Evolutionary conservation across 305 asterid species (phyloP), one percentile per base, ranked within the genome.

Genomic region (Monarda citriodora): DNA sequence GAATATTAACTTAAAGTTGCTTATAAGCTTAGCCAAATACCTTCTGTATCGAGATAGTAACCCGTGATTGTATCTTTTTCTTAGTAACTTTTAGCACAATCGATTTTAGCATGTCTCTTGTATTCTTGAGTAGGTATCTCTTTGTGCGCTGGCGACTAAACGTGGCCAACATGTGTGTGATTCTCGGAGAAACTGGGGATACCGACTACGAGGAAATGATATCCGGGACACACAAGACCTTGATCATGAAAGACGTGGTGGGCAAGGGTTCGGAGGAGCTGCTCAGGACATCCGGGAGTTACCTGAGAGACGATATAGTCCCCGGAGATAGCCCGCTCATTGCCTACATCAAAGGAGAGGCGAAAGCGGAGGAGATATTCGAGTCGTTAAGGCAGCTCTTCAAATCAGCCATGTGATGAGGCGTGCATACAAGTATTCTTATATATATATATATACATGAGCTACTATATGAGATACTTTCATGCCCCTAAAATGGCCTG

Each of bases 161-260:
- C 15, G 90, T 91, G 55, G 82, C 91, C 7, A 86, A 84, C 46
- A 84, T 88, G 96, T 79, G 67, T n/a, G 96, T 91, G 52, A 66
- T 91, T 64, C 84, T 88, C 7, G 98, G 98, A 26, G 96, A 91
- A 67, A 86, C 95, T 3, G 96, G 96, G 46, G 98, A 91, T 76
- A 80, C 96, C 0, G 98, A 91, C 69, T 84, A 86, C 15, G 95
- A 91, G 61, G 96, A 91, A 63, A 72, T 88, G 73, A 82, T 91
- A 20, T 63, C 89, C 0, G 96, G 98, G 57, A 74, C 91, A 5
- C 98, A 88, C 76, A 91, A 77, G 75, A 91, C 96, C 14, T 48
- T 88, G 32, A 75, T 91, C n/a, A 51, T 88, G 74, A 91, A 82
- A 63, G 91, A 81, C 10, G 71, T 72, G 0, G 87, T 81, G 12